phyloP scores from a whole-genome alignment of 1,139 yeast species.

The Saccharomyces hybrid region DNA sequence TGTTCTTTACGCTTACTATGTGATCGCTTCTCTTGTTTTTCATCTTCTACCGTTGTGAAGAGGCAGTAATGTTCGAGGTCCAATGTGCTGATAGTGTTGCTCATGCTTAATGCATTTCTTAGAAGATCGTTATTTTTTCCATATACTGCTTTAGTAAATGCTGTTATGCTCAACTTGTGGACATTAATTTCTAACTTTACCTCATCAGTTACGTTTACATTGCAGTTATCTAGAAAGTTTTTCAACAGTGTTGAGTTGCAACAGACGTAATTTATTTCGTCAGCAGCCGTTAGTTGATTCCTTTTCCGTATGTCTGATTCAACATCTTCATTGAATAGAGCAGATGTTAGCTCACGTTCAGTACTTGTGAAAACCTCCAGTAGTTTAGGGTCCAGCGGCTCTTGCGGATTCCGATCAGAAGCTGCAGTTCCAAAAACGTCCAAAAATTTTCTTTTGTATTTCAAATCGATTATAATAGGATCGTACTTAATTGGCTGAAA shows the following conservation, averaged over 20 bases:
- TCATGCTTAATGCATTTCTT: conserved; percentile 51
- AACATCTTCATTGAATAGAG: conserved; percentile 24
- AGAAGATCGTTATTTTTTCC: conserved; percentile 46
- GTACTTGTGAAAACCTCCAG: conserved; percentile 20
- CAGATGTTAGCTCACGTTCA: conserved; percentile 21
- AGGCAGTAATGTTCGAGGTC: conserved; percentile 37
- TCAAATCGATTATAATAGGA: conserved; percentile 35
- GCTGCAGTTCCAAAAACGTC: conserved; percentile 24
- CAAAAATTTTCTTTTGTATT: conserved; percentile 36
- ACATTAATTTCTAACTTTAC: conserved; percentile 43
- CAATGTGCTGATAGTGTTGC: conserved; percentile 43
- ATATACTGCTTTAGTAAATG: conserved; percentile 44
- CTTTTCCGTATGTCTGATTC: conserved; percentile 12
- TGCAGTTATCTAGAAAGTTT: conserved; percentile 41
- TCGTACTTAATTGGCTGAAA: conserved; percentile 42
- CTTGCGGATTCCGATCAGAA: conserved; percentile 14
- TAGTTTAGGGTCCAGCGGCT: conserved; percentile 24
- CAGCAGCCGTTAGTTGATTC: conserved; percentile 16
- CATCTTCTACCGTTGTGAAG: conserved; percentile 20
- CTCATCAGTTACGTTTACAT: conserved; percentile 45
- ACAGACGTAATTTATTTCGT: conserved; percentile 37
- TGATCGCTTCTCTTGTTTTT: conserved; percentile 15
- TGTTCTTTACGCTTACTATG: conserved; percentile 13
- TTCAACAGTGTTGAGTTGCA: conserved; percentile 41
- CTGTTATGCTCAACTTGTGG: conserved; percentile 42